Evolutionary conservation across 371 early-diverging fungal genomes (phyloP).

Genomic region (Rhizopus stolonifer): DNA sequence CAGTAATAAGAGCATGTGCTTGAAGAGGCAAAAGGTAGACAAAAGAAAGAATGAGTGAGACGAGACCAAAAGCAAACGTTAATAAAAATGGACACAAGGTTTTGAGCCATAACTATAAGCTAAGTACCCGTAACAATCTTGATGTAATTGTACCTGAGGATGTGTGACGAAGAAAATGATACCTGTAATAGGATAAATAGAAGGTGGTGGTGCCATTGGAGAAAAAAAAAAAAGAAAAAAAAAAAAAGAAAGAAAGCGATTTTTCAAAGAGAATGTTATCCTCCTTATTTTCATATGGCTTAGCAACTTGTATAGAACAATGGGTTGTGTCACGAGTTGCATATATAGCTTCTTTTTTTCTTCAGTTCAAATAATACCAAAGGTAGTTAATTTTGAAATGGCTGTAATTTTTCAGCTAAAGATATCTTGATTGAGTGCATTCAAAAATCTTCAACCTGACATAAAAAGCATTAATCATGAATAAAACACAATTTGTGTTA

Average conservation of each 20-base stretch:
- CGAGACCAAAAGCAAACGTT: conserved; percentile 37
- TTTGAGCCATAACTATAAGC: conserved; percentile 39
- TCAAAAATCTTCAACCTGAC: too few species aligned
- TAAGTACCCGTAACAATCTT: conserved; percentile 35
- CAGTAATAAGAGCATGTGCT: conserved; percentile 54
- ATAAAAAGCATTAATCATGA: too few species aligned
- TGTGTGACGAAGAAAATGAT: conserved; percentile 49
- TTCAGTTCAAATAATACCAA: too few species aligned
- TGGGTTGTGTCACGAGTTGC: too few species aligned
- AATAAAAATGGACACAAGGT: conserved; percentile 45
- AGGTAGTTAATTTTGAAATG: too few species aligned
- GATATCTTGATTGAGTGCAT: too few species aligned
- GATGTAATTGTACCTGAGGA: conserved; percentile 36
- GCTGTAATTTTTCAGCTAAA: too few species aligned
- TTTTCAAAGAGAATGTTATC: too few species aligned
- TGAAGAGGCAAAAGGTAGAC: conserved; percentile 45
- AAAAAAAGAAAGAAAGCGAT: neutral
- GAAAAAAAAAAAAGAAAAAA: neutral
- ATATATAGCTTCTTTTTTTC: too few species aligned
- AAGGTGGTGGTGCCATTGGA: conserved; percentile 43
- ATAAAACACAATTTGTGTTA: too few species aligned
- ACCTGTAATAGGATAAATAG: conserved; percentile 52
- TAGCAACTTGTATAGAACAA: too few species aligned
- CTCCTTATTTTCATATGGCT: too few species aligned
- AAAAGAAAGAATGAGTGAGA: conserved; percentile 40